Evolutionary conservation across 169 alveolate genomes (phyloP).

Genomic region (Cardiosporidium cionae): DNA sequence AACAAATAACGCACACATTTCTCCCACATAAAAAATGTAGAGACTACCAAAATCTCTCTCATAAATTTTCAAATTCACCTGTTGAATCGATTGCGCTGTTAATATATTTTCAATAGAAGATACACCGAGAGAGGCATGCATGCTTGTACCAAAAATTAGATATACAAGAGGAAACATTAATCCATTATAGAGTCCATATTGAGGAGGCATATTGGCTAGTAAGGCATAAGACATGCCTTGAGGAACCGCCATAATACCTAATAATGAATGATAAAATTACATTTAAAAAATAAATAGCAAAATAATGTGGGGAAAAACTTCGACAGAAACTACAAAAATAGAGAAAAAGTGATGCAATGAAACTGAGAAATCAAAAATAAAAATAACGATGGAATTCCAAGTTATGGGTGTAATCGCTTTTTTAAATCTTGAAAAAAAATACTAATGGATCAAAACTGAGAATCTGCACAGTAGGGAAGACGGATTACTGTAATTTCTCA

Average conservation of each 20-base stretch:
- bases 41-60: no score
- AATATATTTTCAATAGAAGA: constrained; percentile 34
- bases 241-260: constrained; percentile 39
- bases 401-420: no score
- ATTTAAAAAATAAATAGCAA: neutral
- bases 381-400: no score
- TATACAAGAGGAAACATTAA: constrained; percentile 26
- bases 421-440: no score
- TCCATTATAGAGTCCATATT: constrained; percentile 26
- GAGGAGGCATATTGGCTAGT: constrained; percentile 36
- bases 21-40: no score
- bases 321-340: neutral
- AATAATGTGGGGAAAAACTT: neutral
- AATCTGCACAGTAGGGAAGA: no score
- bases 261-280: no score
- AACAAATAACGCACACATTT: no score
- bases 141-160: constrained; percentile 27
- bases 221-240: constrained; percentile 40
- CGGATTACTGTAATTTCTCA: no score
- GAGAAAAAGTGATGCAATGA: neutral
- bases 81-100: constrained; percentile 23
- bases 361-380: no score
- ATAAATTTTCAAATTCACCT: no score
- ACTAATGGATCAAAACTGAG: no score
- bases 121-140: constrained; percentile 24